Conservation (phyloP, 1,284 basidiomycete species). For the Calocybe gambosa region DNA sequence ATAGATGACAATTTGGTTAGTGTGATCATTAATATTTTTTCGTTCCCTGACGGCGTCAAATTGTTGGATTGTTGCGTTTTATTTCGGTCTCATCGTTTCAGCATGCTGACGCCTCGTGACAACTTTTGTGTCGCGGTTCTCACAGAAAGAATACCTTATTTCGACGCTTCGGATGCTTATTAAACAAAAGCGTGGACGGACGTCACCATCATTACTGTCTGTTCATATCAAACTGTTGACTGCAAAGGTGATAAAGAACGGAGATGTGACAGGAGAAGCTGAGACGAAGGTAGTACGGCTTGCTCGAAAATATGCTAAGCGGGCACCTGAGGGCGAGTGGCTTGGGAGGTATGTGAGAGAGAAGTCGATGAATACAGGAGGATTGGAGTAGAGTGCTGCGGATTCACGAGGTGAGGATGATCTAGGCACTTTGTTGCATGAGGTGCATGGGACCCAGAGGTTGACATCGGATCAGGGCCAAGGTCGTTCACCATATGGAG, state of each 20-base stretch:
- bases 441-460: conserved; percentile 19
- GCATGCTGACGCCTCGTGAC: conserved; percentile 1
- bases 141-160: conserved; percentile 42
- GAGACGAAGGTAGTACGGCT: conserved; percentile 32
- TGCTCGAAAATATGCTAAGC: conserved; percentile 40
- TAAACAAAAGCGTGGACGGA: conserved; percentile 21
- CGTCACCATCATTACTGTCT: conserved; percentile 36
- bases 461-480: conserved; percentile 25
- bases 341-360: conserved; percentile 46
- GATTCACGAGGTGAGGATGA: conserved; percentile 33
- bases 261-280: conserved; percentile 24
- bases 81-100: neutral
- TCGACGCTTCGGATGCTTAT: conserved; percentile 42
- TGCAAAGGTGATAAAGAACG: conserved; percentile 18
- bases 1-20: conserved; percentile 54
- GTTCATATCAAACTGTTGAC: conserved; percentile 43
- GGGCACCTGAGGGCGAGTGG: conserved; percentile 37
- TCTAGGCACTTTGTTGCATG: conserved; percentile 37
- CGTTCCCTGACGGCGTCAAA: neutral
- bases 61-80: neutral
- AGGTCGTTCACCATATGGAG: conserved; percentile 32
- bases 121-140: neutral
- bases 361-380: conserved; percentile 19
- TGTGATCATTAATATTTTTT: conserved; percentile 10
- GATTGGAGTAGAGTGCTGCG: conserved; percentile 18